These are phyloP conservation scores for Candida wancherniae DNA, from an alignment of 805 yeast species.

Conservation along the genomic window DNA sequence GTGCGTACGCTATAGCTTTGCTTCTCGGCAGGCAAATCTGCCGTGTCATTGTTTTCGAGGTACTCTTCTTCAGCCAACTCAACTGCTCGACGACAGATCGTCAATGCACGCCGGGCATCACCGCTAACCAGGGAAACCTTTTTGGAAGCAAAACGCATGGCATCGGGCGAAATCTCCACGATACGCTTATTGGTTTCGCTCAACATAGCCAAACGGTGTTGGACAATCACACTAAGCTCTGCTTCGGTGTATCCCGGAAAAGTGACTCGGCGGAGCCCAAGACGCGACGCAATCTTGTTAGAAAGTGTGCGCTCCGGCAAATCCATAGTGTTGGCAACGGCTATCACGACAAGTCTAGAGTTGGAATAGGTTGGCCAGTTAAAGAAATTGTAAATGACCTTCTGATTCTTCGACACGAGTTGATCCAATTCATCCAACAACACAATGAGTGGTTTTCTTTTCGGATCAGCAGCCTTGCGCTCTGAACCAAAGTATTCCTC, in stretches of 20 bases:
- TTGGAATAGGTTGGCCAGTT: constrained; percentile 90
- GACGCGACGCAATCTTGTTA: constrained; percentile 84
- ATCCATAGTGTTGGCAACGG: constrained; percentile 97
- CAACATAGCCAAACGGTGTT: constrained; percentile 54
- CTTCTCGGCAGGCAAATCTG: constrained; percentile 22
- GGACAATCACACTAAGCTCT: constrained; percentile 72
- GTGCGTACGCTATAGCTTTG: constrained; percentile 58
- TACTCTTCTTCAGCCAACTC: constrained; percentile 75
- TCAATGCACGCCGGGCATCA: constrained; percentile 90
- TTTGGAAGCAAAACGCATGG: constrained; percentile 86
- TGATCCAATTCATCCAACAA: constrained; percentile 93
- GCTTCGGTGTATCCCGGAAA: constrained; percentile 84
- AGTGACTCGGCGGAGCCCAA: constrained; percentile 82
- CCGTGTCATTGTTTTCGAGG: constrained; percentile 23
- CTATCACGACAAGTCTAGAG: constrained; percentile 80
- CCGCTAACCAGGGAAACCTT: constrained; percentile 96
- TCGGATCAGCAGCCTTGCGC: constrained; percentile 17
- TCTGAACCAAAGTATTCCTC: constrained; percentile 66
- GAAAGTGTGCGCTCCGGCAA: constrained; percentile 84
- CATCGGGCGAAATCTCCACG: constrained; percentile 55
- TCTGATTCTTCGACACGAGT: constrained; percentile 73
- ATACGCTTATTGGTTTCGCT: constrained; percentile 35
- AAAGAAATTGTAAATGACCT: constrained; percentile 90
- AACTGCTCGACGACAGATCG: constrained; percentile 82
- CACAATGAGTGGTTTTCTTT: constrained; percentile 56